These are phyloP conservation scores for Tricholoma sp. DNA, from an alignment of 768 basidiomycete species.

Conservation along the genomic window DNA sequence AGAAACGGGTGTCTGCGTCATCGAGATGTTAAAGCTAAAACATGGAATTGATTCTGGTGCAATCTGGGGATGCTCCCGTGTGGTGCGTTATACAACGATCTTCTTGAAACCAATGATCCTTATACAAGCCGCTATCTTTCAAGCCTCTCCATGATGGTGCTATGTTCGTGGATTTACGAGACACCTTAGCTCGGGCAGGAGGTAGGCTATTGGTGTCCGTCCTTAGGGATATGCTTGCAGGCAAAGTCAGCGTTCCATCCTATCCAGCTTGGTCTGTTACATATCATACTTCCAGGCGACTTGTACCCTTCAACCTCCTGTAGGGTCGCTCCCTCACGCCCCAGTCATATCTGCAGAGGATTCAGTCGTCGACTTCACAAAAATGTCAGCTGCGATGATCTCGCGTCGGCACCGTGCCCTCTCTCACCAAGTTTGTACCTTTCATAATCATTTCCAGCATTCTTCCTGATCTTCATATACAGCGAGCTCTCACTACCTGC, in stretches of 20 bases:
- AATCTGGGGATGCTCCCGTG: conserved; percentile 49
- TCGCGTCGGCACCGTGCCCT: conserved; percentile 57
- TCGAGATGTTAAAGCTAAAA: conserved; percentile 63
- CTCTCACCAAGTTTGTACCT: conserved; percentile 53
- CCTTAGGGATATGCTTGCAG: conserved; percentile 56
- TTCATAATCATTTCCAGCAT: neutral
- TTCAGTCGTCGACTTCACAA: conserved; percentile 50
- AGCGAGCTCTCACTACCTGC: conserved; percentile 31
- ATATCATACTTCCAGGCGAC: conserved; percentile 32
- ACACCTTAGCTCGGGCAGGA: conserved; percentile 55
- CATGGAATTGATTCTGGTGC: conserved; percentile 78
- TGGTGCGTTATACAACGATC: conserved; percentile 39
- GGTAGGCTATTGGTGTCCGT: conserved; percentile 69
- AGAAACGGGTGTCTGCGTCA: conserved; percentile 77
- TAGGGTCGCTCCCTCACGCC: conserved; percentile 41
- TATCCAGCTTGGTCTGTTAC: neutral
- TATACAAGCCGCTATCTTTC: neutral
- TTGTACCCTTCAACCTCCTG: conserved; percentile 40
- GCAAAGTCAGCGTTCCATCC: conserved; percentile 35
- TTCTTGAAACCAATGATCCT: neutral
- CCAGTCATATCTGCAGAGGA: conserved; percentile 52
- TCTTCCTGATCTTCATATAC: neutral
- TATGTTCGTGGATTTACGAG: conserved; percentile 52
- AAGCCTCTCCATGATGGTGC: conserved; percentile 50
- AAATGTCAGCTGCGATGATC: conserved; percentile 53